A percentile compares a stretch with the other conserved stretches of the same genome.
phyloP scores from a whole-genome alignment of 495 filamentous ascomycete species.

The Penicillium dipodomyicola region DNA sequence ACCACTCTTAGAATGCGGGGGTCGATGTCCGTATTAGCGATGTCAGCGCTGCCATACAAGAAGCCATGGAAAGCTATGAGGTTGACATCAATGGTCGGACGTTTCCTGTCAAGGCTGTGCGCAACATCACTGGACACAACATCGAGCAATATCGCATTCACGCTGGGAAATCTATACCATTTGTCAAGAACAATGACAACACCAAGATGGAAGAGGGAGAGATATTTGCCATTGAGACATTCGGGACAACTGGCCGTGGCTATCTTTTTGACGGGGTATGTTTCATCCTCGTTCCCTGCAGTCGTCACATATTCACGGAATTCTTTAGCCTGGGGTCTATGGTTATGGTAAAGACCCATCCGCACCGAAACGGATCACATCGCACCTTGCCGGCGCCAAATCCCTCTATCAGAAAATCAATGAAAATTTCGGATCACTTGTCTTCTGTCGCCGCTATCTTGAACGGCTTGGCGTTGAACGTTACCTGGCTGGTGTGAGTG shows the following conservation, averaged over 20 bases:
- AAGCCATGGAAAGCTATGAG: slow-evolving; percentile 68
- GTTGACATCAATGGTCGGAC: slow-evolving; percentile 55
- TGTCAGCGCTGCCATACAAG: slow-evolving; percentile 61
- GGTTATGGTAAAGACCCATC: slow-evolving; percentile 52
- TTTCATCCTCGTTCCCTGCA: slow-evolving; percentile 2
- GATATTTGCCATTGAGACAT: slow-evolving; percentile 65
- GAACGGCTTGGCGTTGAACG: slow-evolving; percentile 61
- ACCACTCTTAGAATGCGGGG: slow-evolving; percentile 48
- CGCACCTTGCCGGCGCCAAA: slow-evolving; percentile 56
- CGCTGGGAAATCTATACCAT: slow-evolving; percentile 60
- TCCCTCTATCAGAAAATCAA: slow-evolving; percentile 58
- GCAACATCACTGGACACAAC: slow-evolving; percentile 57
- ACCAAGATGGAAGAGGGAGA: slow-evolving; percentile 69
- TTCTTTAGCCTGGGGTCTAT: slow-evolving; percentile 37
- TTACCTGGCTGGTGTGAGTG: slow-evolving; percentile 57
- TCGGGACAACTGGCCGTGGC: slow-evolving; percentile 59
- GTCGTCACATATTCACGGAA: not conserved
- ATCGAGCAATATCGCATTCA: slow-evolving; percentile 60
- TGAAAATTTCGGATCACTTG: slow-evolving; percentile 62
- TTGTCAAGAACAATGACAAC: slow-evolving; percentile 56
- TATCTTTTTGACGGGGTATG: slow-evolving; percentile 43
- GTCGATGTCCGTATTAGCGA: slow-evolving; percentile 62
- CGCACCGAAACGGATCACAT: slow-evolving; percentile 47
- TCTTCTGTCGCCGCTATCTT: slow-evolving; percentile 61
- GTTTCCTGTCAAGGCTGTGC: slow-evolving; percentile 57